Evolutionary conservation across 768 basidiomycete genomes (phyloP).

Genomic region (Tephrocybe sp.): DNA sequence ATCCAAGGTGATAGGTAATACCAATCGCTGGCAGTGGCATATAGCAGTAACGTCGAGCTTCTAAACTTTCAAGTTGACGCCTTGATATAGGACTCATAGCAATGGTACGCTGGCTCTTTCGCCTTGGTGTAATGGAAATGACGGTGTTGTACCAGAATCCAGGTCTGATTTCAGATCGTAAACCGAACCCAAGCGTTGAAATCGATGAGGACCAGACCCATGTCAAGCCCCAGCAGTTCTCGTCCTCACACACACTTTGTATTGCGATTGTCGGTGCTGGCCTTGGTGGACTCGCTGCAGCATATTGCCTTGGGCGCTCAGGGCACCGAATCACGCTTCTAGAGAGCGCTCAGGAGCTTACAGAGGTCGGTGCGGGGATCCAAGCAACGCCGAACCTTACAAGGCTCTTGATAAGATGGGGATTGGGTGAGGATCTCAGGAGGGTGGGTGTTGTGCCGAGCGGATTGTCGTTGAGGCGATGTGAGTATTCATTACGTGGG

Average conservation of each 20-base stretch:
- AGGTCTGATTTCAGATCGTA: background rate
- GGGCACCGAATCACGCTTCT: constrained; percentile 50
- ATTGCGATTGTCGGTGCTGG: constrained; percentile 50
- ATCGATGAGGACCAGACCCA: background rate
- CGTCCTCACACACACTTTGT: constrained; percentile 7
- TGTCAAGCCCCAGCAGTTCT: background rate
- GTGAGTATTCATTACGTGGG: too few species aligned
- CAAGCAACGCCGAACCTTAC: constrained; percentile 41
- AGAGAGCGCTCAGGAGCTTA: constrained; percentile 34
- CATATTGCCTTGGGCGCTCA: constrained; percentile 39
- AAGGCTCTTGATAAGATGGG: constrained; percentile 50
- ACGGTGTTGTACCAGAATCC: too few species aligned
- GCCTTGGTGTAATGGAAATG: too few species aligned
- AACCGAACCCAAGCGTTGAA: background rate
- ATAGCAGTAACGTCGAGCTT: too few species aligned
- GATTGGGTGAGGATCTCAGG: constrained; percentile 38
- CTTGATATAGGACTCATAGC: too few species aligned
- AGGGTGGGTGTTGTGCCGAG: too few species aligned
- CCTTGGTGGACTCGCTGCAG: constrained; percentile 46
- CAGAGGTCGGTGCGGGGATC: constrained; percentile 52
- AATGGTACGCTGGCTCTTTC: too few species aligned
- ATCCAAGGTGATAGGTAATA: too few species aligned
- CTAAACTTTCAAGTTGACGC: too few species aligned
- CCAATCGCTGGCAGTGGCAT: too few species aligned
- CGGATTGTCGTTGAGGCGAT: too few species aligned